These are phyloP conservation scores for Nakaseomyces bracarensis DNA, from an alignment of 1,139 yeast species.

Conservation along the genomic window DNA sequence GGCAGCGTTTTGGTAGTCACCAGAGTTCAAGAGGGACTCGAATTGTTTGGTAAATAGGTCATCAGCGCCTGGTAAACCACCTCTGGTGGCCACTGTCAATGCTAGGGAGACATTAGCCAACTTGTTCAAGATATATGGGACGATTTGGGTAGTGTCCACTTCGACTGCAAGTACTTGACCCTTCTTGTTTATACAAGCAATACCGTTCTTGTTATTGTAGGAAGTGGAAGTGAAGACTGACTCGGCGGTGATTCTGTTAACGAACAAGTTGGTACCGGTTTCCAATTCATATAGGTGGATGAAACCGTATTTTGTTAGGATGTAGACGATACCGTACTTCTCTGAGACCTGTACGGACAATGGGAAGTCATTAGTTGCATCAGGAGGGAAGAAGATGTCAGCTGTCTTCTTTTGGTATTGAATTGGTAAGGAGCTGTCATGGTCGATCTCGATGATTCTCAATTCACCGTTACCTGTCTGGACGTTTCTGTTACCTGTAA, in stretches of 20 bases:
- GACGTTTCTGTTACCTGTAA: conserved; percentile 79
- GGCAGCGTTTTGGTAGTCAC: conserved; percentile 89
- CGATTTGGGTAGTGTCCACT: conserved; percentile 72
- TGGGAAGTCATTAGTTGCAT: conserved; percentile 94
- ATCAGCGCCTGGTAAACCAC: conserved; percentile 97
- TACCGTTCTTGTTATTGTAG: conserved; percentile 70
- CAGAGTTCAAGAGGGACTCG: conserved; percentile 71
- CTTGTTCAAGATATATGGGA: conserved; percentile 84
- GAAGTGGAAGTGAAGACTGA: conserved; percentile 87
- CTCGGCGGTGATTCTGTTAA: conserved; percentile 93
- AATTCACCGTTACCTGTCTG: conserved; percentile 73
- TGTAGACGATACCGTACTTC: conserved; percentile 77
- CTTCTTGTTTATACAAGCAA: conserved; percentile 84
- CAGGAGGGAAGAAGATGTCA: conserved; percentile 94
- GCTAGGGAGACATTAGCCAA: conserved; percentile 84
- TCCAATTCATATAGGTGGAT: conserved; percentile 93
- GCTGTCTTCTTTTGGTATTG: conserved; percentile 77
- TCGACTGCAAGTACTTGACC: conserved; percentile 96
- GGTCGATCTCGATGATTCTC: conserved; percentile 94
- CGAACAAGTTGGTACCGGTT: conserved; percentile 84
- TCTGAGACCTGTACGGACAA: conserved; percentile 82
- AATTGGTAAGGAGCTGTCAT: conserved; percentile 73
- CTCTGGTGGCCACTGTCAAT: conserved; percentile 82
- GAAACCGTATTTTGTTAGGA: conserved; percentile 92
- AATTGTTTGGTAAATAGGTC: conserved; percentile 85